A percentile compares a stretch with the other conserved stretches of the same genome.
Conservation (phyloP, 108 stramenopile genomes). For the Schizochytrium sp. region DNA sequence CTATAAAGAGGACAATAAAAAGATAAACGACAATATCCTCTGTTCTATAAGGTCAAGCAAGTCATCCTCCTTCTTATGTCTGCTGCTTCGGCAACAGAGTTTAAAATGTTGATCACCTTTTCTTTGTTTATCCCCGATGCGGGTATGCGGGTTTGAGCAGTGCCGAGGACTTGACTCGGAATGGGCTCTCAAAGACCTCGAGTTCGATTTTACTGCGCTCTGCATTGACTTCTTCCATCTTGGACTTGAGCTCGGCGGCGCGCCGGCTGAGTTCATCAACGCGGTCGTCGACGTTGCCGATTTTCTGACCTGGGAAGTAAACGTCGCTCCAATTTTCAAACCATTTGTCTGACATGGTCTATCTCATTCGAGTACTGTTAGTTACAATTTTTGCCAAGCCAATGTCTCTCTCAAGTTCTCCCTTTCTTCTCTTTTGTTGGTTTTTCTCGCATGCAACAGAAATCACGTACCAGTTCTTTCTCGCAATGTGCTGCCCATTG, state of each 20-base stretch:
- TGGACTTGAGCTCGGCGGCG: neutral
- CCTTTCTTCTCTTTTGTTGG: too few species aligned
- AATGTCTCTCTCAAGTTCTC: neutral
- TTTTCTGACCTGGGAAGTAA: neutral
- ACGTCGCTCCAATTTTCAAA: conserved; percentile 5
- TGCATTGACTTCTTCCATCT: neutral
- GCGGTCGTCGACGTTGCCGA: neutral
- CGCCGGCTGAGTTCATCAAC: neutral
- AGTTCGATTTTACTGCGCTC: neutral
- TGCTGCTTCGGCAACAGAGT: neutral
- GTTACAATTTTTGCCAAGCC: neutral
- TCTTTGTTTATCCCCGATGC: neutral
- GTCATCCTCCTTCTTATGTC: too few species aligned
- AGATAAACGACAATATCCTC: too few species aligned
- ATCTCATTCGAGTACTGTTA: neutral
- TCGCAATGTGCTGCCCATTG: conserved; percentile 13
- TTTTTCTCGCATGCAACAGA: neutral
- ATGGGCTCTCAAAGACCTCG: neutral
- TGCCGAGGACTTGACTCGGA: neutral
- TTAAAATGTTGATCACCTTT: neutral
- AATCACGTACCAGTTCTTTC: neutral
- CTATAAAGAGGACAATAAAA: too few species aligned
- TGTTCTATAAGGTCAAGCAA: too few species aligned
- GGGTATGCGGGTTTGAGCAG: neutral
- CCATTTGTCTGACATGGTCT: neutral